Percentiles rank a stretch among this genome's conserved stretches.
phyloP scores from a whole-genome alignment of 768 basidiomycete genomes.

The Thelephora aurantiotincta region DNA sequence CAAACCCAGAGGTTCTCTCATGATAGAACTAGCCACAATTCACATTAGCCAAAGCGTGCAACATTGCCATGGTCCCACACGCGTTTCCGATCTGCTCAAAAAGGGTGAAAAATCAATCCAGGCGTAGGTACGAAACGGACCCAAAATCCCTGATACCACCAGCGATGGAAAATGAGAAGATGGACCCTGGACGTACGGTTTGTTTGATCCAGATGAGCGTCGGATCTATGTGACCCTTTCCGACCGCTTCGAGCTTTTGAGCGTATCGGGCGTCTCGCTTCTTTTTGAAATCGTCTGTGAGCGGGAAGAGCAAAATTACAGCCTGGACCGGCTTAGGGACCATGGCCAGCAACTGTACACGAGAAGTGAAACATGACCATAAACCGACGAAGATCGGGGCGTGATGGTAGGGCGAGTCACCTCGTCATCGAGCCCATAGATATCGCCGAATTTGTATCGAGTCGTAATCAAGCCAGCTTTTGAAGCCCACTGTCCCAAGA shows the following conservation, averaged over 20 bases:
- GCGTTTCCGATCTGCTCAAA: constrained; percentile 60
- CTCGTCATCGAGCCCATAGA: constrained; percentile 61
- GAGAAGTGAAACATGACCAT: neutral
- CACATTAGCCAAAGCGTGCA: constrained; percentile 77
- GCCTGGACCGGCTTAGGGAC: constrained; percentile 71
- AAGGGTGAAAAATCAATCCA: constrained; percentile 7
- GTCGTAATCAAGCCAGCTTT: constrained; percentile 45
- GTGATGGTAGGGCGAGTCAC: constrained; percentile 19
- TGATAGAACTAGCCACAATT: constrained; percentile 10
- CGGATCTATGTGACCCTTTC: constrained; percentile 35
- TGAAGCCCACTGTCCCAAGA: constrained; percentile 42
- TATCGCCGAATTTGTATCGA: constrained; percentile 44
- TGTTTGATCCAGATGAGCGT: constrained; percentile 83
- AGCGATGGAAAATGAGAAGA: neutral
- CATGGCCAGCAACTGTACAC: constrained; percentile 45
- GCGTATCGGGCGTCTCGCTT: constrained; percentile 33
- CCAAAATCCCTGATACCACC: neutral
- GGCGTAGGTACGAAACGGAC: constrained; percentile 18
- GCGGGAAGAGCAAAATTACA: constrained; percentile 76
- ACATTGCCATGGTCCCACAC: constrained; percentile 77
- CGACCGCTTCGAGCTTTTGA: constrained; percentile 8
- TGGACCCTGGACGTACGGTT: constrained; percentile 35
- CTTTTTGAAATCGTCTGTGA: constrained; percentile 32
- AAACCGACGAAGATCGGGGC: neutral
- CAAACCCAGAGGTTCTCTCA: neutral